phyloP scores from a whole-genome alignment of 208 protist species.

The Blechomonas ayalai region DNA sequence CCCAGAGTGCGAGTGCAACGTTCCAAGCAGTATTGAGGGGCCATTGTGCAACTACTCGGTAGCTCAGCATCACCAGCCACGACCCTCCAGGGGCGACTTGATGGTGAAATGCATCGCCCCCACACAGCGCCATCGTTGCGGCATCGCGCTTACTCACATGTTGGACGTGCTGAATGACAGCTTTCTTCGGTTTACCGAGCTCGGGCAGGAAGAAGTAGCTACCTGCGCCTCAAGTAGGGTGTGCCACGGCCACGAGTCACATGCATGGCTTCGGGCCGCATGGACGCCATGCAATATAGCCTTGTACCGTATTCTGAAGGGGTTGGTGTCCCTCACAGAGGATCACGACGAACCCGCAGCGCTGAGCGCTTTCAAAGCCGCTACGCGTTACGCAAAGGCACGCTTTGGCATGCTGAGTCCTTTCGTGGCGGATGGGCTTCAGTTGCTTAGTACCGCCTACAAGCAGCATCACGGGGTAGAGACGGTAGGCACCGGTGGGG shows the following conservation, averaged over 20 bases:
- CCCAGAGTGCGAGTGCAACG: too few relatives aligned
- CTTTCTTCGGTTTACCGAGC: too few relatives aligned
- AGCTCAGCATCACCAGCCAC: too few relatives aligned
- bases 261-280: conserved; percentile 10
- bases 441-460: conserved; percentile 12
- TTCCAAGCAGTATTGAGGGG: too few relatives aligned
- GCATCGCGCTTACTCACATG: conserved; percentile 5
- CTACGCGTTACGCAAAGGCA: conserved; percentile 15
- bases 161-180: conserved; percentile 13
- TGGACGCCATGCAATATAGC: conserved; percentile 34
- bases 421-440: conserved; percentile 21
- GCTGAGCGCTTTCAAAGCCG: conserved; percentile 18
- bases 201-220: neutral
- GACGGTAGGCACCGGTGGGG: neutral
- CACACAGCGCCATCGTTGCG: conserved; percentile 25
- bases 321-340: conserved; percentile 18
- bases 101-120: conserved; percentile 7
- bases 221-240: conserved; percentile 7
- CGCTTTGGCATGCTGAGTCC: conserved; percentile 23
- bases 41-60: too few relatives aligned
- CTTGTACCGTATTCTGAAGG: conserved; percentile 34
- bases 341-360: conserved; percentile 40
- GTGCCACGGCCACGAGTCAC: neutral
- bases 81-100: too few relatives aligned
- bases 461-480: conserved; percentile 10